Evolutionary conservation across 345 rosid genomes (phyloP).

Genomic region (Dipteronia sinensis): DNA sequence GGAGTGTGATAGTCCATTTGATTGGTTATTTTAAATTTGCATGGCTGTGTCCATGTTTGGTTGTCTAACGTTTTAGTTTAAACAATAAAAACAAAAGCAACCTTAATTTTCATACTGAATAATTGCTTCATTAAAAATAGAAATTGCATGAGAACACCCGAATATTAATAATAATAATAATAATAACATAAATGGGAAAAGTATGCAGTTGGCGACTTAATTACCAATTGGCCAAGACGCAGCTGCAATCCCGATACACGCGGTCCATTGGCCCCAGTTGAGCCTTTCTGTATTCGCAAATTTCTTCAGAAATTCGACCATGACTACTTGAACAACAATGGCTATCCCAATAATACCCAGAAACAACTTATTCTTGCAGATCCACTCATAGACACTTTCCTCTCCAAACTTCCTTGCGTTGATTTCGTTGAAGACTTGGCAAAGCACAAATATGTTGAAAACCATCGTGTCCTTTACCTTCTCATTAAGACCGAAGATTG

Average conservation of each 20-base stretch:
- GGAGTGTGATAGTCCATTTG: too few species aligned
- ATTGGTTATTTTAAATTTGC: too few species aligned
- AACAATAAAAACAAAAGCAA: too few species aligned
- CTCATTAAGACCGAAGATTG: conserved; percentile 21
- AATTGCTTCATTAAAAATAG: too few species aligned
- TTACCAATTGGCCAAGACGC: conserved; percentile 34
- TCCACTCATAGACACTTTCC: conserved; percentile 22
- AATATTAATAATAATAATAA: too few species aligned
- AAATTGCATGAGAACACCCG: too few species aligned
- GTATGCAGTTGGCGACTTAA: conserved; percentile 26
- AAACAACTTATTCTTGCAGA: conserved; percentile 38
- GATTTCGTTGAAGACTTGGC: conserved; percentile 50
- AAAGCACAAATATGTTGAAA: conserved; percentile 44
- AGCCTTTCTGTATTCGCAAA: conserved; percentile 39
- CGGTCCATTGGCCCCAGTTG: conserved; percentile 33
- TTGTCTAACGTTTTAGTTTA: too few species aligned
- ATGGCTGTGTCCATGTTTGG: too few species aligned
- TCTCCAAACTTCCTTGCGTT: conserved; percentile 47
- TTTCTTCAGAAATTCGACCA: conserved; percentile 38
- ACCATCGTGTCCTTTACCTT: conserved; percentile 35
- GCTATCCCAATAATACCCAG: conserved; percentile 32
- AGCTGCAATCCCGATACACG: conserved; percentile 29
- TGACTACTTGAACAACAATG: conserved; percentile 25
- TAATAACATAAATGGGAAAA: background rate
- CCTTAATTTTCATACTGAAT: too few species aligned